Evolutionary conservation across 352 stramenopile genomes (phyloP), one percentile per base, ranked within the genome.

Genomic region (Pythium brassicae): DNA sequence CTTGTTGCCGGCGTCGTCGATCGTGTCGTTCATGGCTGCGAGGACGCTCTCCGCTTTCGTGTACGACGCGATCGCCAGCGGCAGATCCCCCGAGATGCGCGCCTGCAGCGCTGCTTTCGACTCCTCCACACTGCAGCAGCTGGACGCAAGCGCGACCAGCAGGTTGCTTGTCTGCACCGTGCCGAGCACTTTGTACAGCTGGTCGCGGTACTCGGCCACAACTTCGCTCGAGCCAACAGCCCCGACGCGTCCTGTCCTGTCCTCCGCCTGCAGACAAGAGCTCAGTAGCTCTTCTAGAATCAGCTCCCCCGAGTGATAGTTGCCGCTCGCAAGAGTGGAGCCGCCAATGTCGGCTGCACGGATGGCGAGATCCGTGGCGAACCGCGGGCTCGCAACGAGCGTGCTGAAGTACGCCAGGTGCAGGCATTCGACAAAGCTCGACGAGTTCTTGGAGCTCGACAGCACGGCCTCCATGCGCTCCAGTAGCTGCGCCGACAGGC

Each of bases 181-280:
- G 26, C 76, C 66, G 40, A 94, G 47, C 29, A 94, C 52, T 46
- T 91, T 90, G 60, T 92, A 76, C 7, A 94, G 65, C 34, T 91
- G 66, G 64, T 91, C 83, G 74, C 81, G 84, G 26, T 65, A 74
- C 42, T 76, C 68, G 17, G 66, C 51, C 20, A 69, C 23, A 5
- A 40, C 55, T 43, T 78, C 65, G 32, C 64, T 27, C 15, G 47
- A 34, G 23, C 46, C 50, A 22, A 37, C 32, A 37, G 58, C 54
- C 9, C 50, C 17, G 29, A 55, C 2, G 53, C 57, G 37, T 17
- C 29, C 2, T 26, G 62, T 46, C 19, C 26, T 26, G 14, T 29
- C 50, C 4, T 60, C 57, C 3, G 11, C 26, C 17, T 68, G 51
- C 35, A 59, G 57, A 23, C 61, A 57, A n/a, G 58, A 59, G 53